Percentiles rank a stretch among this genome's conserved stretches.
Conservation (phyloP, 2,329 filamentous ascomycete species). For the Coniosporium tulheliwenetii region DNA sequence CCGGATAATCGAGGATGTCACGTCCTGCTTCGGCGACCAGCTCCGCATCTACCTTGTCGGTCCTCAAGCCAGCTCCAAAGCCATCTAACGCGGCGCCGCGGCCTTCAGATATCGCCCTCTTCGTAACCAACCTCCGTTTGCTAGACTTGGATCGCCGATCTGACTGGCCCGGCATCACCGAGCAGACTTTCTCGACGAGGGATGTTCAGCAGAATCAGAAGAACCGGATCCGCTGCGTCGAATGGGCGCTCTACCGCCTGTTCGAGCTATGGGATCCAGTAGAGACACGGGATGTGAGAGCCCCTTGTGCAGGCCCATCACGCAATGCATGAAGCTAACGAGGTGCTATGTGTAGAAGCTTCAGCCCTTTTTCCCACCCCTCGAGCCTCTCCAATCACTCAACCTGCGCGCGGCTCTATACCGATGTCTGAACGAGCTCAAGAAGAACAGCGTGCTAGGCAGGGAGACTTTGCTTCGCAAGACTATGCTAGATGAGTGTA, state of each 20-base stretch:
- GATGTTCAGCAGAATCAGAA: conserved; percentile 61
- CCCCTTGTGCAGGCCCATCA: neutral
- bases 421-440: conserved; percentile 65
- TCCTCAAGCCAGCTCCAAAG: no score
- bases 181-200: conserved; percentile 51
- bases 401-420: conserved; percentile 78
- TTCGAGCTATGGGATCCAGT: conserved; percentile 72
- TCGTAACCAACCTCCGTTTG: conserved; percentile 71
- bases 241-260: conserved; percentile 83
- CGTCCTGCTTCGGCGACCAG: no score
- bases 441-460: conserved; percentile 73
- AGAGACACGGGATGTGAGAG: conserved; percentile 53
- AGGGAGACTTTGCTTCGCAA: conserved; percentile 71
- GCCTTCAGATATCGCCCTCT: conserved; percentile 44
- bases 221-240: conserved; percentile 63
- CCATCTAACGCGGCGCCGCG: conserved; percentile 5
- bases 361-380: conserved; percentile 75
- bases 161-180: conserved; percentile 68
- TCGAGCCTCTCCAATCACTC: conserved; percentile 78
- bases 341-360: conserved; percentile 48
- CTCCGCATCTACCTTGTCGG: no score
- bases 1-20: no score
- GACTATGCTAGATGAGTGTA: conserved; percentile 94
- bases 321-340: neutral
- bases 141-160: conserved; percentile 60